Evolutionary conservation across 2,329 filamentous ascomycete species (phyloP), one percentile per base, ranked within the genome.

Genomic region (Pestalotiopsis sp.): DNA sequence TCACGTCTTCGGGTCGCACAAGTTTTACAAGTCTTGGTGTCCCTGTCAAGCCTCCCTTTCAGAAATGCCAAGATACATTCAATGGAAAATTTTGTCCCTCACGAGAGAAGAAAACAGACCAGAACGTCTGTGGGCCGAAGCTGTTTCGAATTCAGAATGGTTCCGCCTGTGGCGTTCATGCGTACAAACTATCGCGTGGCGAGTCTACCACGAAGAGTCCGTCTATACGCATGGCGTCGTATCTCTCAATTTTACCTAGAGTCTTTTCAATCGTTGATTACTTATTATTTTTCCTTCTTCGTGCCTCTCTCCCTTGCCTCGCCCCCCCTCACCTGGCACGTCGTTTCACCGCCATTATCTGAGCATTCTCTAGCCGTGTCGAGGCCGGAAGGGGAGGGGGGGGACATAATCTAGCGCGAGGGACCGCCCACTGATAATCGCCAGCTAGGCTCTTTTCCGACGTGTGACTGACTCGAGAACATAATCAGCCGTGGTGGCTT

Each of bases 381-480:
- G 27, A 23, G 57, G 13, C 27, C 4, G 14, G 59, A 13, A n/a
- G n/a, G 25, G 31, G 36, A 11, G 9, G n/a, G 25, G 17, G 27
- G 31, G 31, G 7, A 31, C 31, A 31, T 31, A 6, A 31, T 36
- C 36, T 36, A 36, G 59, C 59, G 39, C 61, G 36, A 64, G 38
- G 39, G 17, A 45, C 36, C 41, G 61, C 20, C 41, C 36, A 49
- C 61, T 38, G 61, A 64, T 49, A 52, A 39, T 64, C 38, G 49
- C 38, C 38, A 17, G 25, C 39, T 64, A 64, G 25, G n/a, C 23
- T 31, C 38, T 25, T 64, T 27, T n/a, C 9, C 41, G 12, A 49
- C 25, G 38, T 49, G 41, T 25, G 61, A 64, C 61, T 64, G 61
- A 64, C 61, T 64, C 61, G 25, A 64, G 20, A 49, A 31, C 61